phyloP scores from a whole-genome alignment of 768 basidiomycete genomes.

The Botryobasidium botryosum region DNA sequence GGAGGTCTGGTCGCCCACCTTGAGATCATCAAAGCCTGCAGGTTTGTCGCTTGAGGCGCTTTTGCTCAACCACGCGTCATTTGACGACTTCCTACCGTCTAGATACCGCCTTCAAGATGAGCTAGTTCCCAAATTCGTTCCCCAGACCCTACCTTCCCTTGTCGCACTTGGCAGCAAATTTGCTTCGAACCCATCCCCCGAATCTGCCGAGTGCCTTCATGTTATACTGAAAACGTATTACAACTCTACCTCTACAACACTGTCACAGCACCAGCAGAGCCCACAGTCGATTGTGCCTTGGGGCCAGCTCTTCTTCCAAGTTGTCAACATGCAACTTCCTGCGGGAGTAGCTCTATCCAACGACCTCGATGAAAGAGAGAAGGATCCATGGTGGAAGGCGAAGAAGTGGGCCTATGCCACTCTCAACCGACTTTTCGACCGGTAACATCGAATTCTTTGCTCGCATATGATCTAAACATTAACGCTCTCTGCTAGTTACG shows the following conservation, averaged over 20 bases:
- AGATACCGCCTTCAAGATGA: slow-evolving; percentile 57
- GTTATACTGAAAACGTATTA: slow-evolving; percentile 79
- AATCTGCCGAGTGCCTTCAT: slow-evolving; percentile 71
- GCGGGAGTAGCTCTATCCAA: slow-evolving; percentile 40
- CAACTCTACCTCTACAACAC: slow-evolving; percentile 56
- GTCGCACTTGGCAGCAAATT: slow-evolving; percentile 58
- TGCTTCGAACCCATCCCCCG: slow-evolving; percentile 37
- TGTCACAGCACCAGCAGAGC: slow-evolving; percentile 58
- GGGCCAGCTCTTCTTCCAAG: slow-evolving; percentile 66
- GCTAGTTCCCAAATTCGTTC: slow-evolving; percentile 38
- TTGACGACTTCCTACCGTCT: neutral
- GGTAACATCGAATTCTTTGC: slow-evolving; percentile 23
- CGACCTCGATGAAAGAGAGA: slow-evolving; percentile 60
- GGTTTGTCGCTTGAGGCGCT: slow-evolving; percentile 25
- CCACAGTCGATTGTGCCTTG: slow-evolving; percentile 67
- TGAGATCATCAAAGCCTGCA: slow-evolving; percentile 63
- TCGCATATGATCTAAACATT: neutral
- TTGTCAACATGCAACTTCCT: slow-evolving; percentile 58
- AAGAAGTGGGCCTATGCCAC: slow-evolving; percentile 90
- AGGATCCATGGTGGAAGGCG: slow-evolving; percentile 74
- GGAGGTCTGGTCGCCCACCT: slow-evolving; percentile 66
- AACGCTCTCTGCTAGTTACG: slow-evolving; percentile 33
- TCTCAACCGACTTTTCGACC: slow-evolving; percentile 62
- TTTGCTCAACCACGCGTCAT: too few relatives aligned
- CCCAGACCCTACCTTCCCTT: slow-evolving; percentile 54